Conservation (phyloP, 2,329 filamentous ascomycete genomes). For the Nannizziopsis arthrosporioides region DNA sequence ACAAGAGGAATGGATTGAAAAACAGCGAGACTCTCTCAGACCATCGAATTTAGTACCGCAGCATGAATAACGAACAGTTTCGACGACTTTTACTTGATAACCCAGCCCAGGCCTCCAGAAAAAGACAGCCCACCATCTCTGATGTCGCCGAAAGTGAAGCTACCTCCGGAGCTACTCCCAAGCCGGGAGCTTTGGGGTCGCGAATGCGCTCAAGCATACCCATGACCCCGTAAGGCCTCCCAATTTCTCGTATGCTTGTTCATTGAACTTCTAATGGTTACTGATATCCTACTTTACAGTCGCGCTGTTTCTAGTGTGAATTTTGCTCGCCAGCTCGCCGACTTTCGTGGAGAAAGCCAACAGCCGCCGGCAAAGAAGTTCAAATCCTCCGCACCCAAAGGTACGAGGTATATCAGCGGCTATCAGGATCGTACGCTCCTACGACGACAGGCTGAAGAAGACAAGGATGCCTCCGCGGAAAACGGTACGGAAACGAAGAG, state of each 20-base stretch:
- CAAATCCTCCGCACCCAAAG: conserved; percentile 66
- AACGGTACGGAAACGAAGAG: conserved; percentile 41
- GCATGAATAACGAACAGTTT: conserved; percentile 95
- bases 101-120: conserved; percentile 29
- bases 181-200: conserved; percentile 54
- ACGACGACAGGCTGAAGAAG: conserved; percentile 45
- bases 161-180: conserved; percentile 24
- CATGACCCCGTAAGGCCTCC: conserved; percentile 70
- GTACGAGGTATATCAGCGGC: conserved; percentile 63
- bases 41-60: background rate
- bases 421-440: conserved; percentile 72
- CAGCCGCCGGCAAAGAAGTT: conserved; percentile 59
- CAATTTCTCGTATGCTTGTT: conserved; percentile 8
- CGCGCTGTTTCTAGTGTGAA: conserved; percentile 57
- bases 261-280: background rate
- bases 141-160: conserved; percentile 11
- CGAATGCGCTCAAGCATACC: conserved; percentile 69
- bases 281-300: conserved; percentile 28
- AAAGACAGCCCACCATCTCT: conserved; percentile 14
- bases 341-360: conserved; percentile 47
- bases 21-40: background rate
- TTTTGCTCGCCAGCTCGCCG: conserved; percentile 75
- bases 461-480: conserved; percentile 36
- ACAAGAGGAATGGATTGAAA: too few species aligned
- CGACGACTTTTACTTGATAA: conserved; percentile 60